Base-by-base conservation (phyloP, 208 protist genomes). In the Trypanosoma conorhini region DNA sequence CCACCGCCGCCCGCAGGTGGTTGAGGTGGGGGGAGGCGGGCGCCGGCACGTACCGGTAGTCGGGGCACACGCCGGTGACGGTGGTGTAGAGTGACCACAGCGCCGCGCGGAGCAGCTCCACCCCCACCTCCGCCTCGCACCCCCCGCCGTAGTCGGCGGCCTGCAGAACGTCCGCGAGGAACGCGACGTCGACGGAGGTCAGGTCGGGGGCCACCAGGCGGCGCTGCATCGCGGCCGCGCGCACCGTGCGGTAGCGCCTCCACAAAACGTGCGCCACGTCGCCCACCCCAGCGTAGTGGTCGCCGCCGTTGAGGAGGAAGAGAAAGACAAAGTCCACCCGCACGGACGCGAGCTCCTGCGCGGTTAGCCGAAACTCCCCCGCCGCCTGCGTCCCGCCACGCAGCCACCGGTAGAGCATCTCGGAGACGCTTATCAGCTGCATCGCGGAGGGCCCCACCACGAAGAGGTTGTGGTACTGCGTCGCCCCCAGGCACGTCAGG, bases 261-360 rank as follows among this genome's bases (percentile, higher is more conserved):
- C 90, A 95, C 57, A 95, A 70, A 21, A 67, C 44, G 77, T 88
- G 74, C 5, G 90, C 90, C 56, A 95, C 84, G 61, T 95, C 90
- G 0, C 90, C 90, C 10, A 81, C 86, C 7, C 90, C 90, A 55
- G 76, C 74, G 81, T 95, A 95, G 66, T 93, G 86, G 68, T 95
- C 90, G 31, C 90, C 90, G 40, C 90, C 90, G 74, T 95, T 95
- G 56, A 95, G 80, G 15, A 93, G 74, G 76, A 95, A 95, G 1
- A 95, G 75, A 59, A 91, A 95, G 8, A 89, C 82, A 62, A 95
- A 93, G 68, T 95, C 90, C 30, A 95, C 79, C 9, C 90, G 90
- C 52, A 92, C 79, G 1, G 87, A 92, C 0, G 87, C 82, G 35
- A 95, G 84, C 56, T 87, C 69, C 67, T 73, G 52, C 48, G 77